Conservation (phyloP, 2,329 filamentous ascomycete species). For the Paecilomyces dactylethromorphus region DNA sequence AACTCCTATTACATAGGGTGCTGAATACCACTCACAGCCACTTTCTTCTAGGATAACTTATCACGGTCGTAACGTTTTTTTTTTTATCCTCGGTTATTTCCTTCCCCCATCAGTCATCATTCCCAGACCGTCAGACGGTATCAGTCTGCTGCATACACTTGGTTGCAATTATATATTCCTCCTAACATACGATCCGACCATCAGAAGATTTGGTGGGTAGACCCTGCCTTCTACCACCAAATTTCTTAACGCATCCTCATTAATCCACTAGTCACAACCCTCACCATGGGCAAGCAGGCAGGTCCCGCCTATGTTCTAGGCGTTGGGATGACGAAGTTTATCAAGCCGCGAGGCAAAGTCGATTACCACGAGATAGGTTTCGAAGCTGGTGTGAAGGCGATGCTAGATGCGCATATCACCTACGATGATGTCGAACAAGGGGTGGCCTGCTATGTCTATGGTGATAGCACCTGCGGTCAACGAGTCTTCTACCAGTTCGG, state of each 20-base stretch:
- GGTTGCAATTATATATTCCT: neutral
- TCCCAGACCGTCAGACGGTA: neutral
- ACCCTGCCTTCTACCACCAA: no score
- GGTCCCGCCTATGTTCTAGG: conserved; percentile 77
- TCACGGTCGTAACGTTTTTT: neutral
- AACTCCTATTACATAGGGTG: neutral
- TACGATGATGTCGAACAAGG: conserved; percentile 96
- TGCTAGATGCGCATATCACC: conserved; percentile 71
- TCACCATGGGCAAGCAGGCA: conserved; percentile 45
- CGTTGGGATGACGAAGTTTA: conserved; percentile 99
- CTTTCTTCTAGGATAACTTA: neutral
- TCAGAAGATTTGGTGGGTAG: neutral
- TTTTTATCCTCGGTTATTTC: neutral
- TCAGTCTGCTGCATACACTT: neutral
- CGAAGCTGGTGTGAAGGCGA: conserved; percentile 83
- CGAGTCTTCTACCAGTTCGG: conserved; percentile 98
- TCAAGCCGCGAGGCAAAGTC: conserved; percentile 89
- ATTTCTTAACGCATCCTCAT: neutral
- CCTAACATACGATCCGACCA: neutral
- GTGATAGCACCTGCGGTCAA: conserved; percentile 90
- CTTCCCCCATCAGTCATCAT: neutral
- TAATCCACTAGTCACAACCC: conserved; percentile 28
- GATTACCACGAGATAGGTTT: conserved; percentile 94
- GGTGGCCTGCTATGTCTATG: conserved; percentile 96
- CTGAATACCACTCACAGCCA: neutral